Conservation (phyloP, 2,329 filamentous ascomycete species). For the Dothideomycetes sp. region DNA sequence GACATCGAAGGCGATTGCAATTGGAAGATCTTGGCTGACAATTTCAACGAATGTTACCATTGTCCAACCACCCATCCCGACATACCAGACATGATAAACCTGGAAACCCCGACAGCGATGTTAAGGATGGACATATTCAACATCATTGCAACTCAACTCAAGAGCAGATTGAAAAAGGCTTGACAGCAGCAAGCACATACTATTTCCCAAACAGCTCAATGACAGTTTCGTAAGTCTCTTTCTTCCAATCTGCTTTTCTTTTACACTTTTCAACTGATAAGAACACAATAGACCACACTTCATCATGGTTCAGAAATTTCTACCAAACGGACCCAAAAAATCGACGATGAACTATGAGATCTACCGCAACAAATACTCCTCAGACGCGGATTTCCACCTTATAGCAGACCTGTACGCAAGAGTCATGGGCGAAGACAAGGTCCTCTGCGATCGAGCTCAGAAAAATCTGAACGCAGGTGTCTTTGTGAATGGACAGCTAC, state of each 20-base stretch:
- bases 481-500: slow-evolving; percentile 54
- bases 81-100: slow-evolving; percentile 46
- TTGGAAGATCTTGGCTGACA: slow-evolving; percentile 52
- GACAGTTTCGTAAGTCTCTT: slow-evolving; percentile 38
- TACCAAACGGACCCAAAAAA: slow-evolving; percentile 43
- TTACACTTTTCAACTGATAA: no score
- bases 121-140: slow-evolving; percentile 42
- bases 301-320: slow-evolving; percentile 55
- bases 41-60: slow-evolving; percentile 56
- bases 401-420: slow-evolving; percentile 54
- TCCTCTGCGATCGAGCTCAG: slow-evolving; percentile 52
- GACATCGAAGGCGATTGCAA: slow-evolving; percentile 47
- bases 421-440: slow-evolving; percentile 56
- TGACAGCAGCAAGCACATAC: slow-evolving; percentile 40
- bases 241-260: not conserved
- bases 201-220: slow-evolving; percentile 45
- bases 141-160: slow-evolving; percentile 38
- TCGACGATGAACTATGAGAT: slow-evolving; percentile 55
- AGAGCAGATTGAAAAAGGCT: slow-evolving; percentile 41
- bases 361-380: slow-evolving; percentile 51
- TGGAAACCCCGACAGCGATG: slow-evolving; percentile 46
- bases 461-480: slow-evolving; percentile 53
- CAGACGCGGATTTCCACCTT: slow-evolving; percentile 48
- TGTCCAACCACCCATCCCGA: slow-evolving; percentile 52
- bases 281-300: slow-evolving; percentile 46